phyloP scores from a whole-genome alignment of 352 stramenopile species.

The Globisporangium cylindrosporum region DNA sequence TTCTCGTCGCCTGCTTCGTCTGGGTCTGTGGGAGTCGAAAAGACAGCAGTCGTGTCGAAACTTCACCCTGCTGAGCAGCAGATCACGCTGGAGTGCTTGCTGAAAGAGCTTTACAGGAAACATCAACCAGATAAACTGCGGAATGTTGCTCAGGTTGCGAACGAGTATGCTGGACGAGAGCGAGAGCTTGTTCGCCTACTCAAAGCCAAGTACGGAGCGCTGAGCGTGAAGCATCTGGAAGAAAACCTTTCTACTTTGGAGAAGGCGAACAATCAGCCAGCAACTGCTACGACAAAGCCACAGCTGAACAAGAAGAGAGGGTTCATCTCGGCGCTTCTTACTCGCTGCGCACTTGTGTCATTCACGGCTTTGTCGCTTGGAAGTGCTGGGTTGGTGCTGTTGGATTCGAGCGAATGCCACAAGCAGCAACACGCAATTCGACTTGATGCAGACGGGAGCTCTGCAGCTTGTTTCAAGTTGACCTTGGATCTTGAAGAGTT shows the following conservation, averaged over 20 bases:
- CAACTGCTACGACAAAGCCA: slow-evolving; percentile 19
- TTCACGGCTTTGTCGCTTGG: slow-evolving; percentile 2
- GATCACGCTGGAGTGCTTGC: slow-evolving; percentile 47
- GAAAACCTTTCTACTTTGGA: slow-evolving; percentile 53
- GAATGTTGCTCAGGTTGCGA: slow-evolving; percentile 53
- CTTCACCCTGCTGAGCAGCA: not conserved
- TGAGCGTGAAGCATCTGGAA: slow-evolving; percentile 73
- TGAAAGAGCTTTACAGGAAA: slow-evolving; percentile 70
- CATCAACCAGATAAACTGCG: slow-evolving; percentile 75
- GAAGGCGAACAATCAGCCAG: slow-evolving; percentile 18
- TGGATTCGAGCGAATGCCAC: slow-evolving; percentile 35
- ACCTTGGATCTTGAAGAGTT: slow-evolving; percentile 34
- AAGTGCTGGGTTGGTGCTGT: slow-evolving; percentile 29
- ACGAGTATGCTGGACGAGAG: slow-evolving; percentile 63
- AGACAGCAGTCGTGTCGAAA: not conserved
- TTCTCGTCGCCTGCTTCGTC: not conserved
- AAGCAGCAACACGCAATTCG: not conserved
- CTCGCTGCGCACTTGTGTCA: slow-evolving; percentile 16
- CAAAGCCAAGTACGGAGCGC: slow-evolving; percentile 66
- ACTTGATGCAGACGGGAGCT: not conserved
- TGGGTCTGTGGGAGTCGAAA: not conserved
- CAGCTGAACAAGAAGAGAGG: slow-evolving; percentile 1
- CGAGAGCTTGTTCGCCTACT: slow-evolving; percentile 55
- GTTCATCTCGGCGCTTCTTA: slow-evolving; percentile 13
- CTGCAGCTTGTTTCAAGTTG: slow-evolving; percentile 23